Percentiles rank a stretch among this genome's conserved stretches.
These are phyloP conservation scores for Coemansia sp. DNA, from an alignment of 192 early-diverging fungal species.

Conservation along the genomic window DNA sequence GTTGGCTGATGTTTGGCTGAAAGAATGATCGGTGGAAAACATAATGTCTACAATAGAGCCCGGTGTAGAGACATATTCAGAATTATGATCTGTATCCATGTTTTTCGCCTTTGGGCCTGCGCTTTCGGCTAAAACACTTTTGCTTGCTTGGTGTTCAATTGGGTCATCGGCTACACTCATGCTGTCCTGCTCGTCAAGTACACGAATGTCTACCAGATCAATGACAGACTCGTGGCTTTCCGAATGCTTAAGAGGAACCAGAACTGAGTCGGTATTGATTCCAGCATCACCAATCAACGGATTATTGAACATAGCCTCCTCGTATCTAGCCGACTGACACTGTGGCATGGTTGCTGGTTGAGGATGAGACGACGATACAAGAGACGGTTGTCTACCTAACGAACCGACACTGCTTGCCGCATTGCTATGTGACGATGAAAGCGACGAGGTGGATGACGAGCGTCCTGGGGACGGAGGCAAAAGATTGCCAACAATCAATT, in stretches of 20 bases:
- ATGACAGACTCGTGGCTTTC: not conserved
- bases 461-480: slow-evolving; percentile 25
- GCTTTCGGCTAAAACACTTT: not conserved
- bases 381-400: not conserved
- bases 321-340: not conserved
- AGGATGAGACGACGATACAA: not conserved
- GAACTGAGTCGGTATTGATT: not conserved
- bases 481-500: slow-evolving; percentile 14
- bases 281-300: not conserved
- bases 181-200: slow-evolving; percentile 9
- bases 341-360: not conserved
- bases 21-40: no score
- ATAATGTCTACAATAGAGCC: no score
- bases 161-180: not conserved
- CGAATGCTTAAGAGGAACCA: not conserved
- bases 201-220: slow-evolving; percentile 18
- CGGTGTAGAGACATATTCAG: no score
- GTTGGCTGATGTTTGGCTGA: no score
- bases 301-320: not conserved
- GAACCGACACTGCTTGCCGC: not conserved
- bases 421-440: slow-evolving; percentile 4
- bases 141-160: not conserved
- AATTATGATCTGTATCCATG: no score
- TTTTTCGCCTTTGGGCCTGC: not conserved
- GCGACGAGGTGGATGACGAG: slow-evolving; percentile 6